Base-by-base conservation (phyloP, 2,329 filamentous ascomycete genomes). In the Colletotrichum abscissum region DNA sequence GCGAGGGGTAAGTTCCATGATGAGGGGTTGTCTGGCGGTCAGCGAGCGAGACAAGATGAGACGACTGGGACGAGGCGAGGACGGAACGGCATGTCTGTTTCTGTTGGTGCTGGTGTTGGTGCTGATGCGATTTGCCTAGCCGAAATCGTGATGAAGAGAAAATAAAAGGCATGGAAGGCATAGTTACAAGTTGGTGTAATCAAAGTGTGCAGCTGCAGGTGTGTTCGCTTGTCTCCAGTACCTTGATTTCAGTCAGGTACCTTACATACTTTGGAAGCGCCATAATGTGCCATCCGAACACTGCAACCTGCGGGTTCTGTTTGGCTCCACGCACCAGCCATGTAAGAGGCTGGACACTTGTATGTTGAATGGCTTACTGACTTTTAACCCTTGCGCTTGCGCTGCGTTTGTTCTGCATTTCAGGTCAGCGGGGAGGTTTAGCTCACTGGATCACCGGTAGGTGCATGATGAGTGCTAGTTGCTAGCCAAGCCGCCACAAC, bases 231-330 rank as follows among this genome's bases (percentile, higher is more conserved):
- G 22, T 35, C 38, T 30, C 16, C 65, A 52, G 28, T 73, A 73
- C 71, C 70, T 69, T 35, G 26, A n/a, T 59, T n/a, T 54, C 30
- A 26, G 42, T 30, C 16, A 59, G 38, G 35, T 73, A 73, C 71
- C 71, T 73, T 55, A 71, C 71, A 73, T 69, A 42, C 28, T 26
- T 55, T n/a, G 52, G n/a, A 35, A 64, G 38, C 69, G 42, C 70
- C 59, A n/a, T 42, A 52, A 46, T 30, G 55, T 71, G 71, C 62
- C 67, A 73, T 73, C 67, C 35, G 56, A 71, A 62, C 42, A 59
- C 33, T 70, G 55, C 33, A 55, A 55, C 16, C 35, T 73, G 59
- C 52, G 14, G 52, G 16, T 16, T 35, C 12, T 55, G 28, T 56
- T 38, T 65, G 63, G 22, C 22, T 42, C 49, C 24, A 22, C 33